Evolutionary conservation across 139 green algal genomes (phyloP), one percentile per base, ranked within the genome.

Genomic region (Chlamydomonas sp.): DNA sequence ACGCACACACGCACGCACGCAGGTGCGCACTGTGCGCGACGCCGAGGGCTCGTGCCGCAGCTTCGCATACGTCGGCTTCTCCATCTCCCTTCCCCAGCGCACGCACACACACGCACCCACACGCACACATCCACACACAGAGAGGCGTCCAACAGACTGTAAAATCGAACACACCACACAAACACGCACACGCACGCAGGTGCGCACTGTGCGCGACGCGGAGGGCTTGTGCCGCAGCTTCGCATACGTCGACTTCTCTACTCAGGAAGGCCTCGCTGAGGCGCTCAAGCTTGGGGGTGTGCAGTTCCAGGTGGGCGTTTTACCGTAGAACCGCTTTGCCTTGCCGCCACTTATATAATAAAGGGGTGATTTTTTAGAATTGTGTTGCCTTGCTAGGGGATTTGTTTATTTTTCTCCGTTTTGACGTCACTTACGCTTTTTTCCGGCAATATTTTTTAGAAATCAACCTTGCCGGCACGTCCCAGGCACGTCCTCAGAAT

Each of bases 191-290:
- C 43, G 20, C 20, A 54, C 43, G 20, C 20, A 54, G 16, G 20
- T 54, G 20, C 43, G 20, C 20, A 54, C 43, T 20, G 13, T 54
- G 43, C 43, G 20, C 43, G 20, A 13, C 20, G 16, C 43, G 20
- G 13, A 20, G 43, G 13, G 43, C 13, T 54, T 54, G 43, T n/a
- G n/a, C n/a, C 43, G 20, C 16, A 20, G 62, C 13, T 69, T 69
- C 35, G 62, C 62, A 28, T 69, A 69, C 29, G 62, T 69, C 4
- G 62, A 69, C 20, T 69, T 66, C 59, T 43, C 26, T 22, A 43
- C 59, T 36, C 31, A 66, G 39, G 59, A 66, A 30, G 59, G 59
- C n/a, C 33, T 66, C 5, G 31, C 22, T 6, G 24, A 43, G 29
- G 59, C 59, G 5, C 20, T 66, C 22, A 33, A 30, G 5, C 59